Evolutionary conservation across 371 early-diverging fungal genomes (phyloP).

Genomic region (Mucor saturninus): DNA sequence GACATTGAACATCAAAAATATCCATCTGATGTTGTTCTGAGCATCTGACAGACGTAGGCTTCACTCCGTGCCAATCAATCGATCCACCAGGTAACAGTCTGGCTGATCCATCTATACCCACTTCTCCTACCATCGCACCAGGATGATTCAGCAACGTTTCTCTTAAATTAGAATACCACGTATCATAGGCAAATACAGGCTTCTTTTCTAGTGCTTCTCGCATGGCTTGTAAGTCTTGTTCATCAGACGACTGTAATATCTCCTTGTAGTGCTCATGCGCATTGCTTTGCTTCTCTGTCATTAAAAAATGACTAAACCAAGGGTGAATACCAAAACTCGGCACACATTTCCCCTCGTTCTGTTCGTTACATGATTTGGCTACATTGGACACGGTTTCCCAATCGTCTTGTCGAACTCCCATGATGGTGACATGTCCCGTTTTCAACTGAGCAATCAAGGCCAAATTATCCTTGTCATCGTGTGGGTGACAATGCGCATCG

Average conservation of each 20-base stretch:
- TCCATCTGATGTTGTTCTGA: constrained; percentile 70
- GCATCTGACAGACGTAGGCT: constrained; percentile 51
- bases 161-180: constrained; percentile 40
- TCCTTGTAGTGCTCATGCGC: constrained; percentile 27
- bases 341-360: constrained; percentile 29
- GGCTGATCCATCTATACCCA: constrained; percentile 83
- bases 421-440: constrained; percentile 51
- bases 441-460: constrained; percentile 33
- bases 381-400: constrained; percentile 47
- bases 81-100: constrained; percentile 58
- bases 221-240: constrained; percentile 35
- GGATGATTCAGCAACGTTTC: constrained; percentile 45
- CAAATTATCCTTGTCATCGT: constrained; percentile 41
- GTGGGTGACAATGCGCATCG: constrained; percentile 57
- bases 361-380: constrained; percentile 21
- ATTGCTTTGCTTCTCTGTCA: constrained; percentile 18
- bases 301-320: constrained; percentile 47
- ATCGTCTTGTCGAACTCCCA: constrained; percentile 56
- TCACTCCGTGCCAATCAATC: constrained; percentile 51
- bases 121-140: constrained; percentile 77
- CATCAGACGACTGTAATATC: constrained; percentile 28
- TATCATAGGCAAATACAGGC: constrained; percentile 30
- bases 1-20: constrained; percentile 71
- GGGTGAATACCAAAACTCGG: constrained; percentile 58
- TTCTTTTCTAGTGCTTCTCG: constrained; percentile 14